Conservation (phyloP, 2,329 filamentous ascomycete species). For the Exophiala xenobiotica region DNA sequence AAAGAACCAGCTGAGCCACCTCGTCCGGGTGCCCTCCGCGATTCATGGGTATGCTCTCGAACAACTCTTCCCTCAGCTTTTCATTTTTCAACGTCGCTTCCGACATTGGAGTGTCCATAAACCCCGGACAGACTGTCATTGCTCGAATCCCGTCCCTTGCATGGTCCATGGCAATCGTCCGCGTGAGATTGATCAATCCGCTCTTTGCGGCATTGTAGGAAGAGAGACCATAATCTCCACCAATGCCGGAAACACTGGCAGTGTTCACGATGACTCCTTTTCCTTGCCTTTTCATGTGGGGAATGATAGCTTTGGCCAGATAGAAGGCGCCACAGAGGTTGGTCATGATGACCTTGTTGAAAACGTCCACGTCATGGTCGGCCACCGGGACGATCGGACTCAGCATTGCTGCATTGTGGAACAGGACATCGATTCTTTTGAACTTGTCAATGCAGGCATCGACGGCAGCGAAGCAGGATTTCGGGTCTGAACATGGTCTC, state of each 20-base stretch:
- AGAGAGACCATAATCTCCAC: constrained; percentile 19
- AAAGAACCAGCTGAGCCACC: constrained; percentile 14
- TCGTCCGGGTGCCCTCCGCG: constrained; percentile 14
- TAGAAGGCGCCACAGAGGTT: constrained; percentile 18
- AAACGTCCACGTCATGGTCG: constrained; percentile 14
- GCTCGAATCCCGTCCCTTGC: constrained; percentile 16
- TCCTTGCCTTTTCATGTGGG: constrained; percentile 13
- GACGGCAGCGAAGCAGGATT: constrained; percentile 10
- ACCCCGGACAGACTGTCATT: constrained; percentile 16
- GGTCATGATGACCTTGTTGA: constrained; percentile 21
- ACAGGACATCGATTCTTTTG: constrained; percentile 12
- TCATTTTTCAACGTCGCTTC: constrained; percentile 3
- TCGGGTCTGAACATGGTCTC: constrained; percentile 4
- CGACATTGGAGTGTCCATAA: constrained; percentile 16
- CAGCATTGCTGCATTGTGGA: constrained; percentile 15
- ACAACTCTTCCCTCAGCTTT: constrained; percentile 11
- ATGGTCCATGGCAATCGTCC: constrained; percentile 18
- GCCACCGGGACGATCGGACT: constrained; percentile 12
- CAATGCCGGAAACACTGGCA: constrained; percentile 14
- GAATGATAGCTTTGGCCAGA: constrained; percentile 13
- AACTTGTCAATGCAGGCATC: constrained; percentile 14
- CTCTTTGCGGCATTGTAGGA: constrained; percentile 19
- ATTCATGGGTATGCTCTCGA: constrained; percentile 18
- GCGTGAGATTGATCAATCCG: constrained; percentile 16
- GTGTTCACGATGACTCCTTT: constrained; percentile 20